Percentiles rank a stretch among this genome's conserved stretches.
Evolutionary conservation across 2,329 filamentous ascomycete species (phyloP).

Genomic region (Aurifilum marmelostoma): DNA sequence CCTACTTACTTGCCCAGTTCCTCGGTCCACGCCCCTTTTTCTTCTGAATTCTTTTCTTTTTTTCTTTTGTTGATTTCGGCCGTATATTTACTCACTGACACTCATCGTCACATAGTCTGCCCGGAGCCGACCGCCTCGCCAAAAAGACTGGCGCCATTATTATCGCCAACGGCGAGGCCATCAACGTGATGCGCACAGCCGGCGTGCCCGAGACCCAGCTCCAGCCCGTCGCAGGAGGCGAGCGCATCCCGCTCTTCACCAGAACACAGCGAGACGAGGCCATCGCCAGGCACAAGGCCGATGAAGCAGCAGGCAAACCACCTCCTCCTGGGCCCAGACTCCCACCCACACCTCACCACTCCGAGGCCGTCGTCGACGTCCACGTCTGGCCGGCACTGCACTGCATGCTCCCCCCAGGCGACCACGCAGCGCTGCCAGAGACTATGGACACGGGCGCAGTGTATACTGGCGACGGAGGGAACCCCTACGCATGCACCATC

Average conservation of each 20-base stretch:
- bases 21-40: too few species aligned
- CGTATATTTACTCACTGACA: background rate
- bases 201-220: conserved; percentile 34
- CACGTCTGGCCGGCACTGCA: conserved; percentile 35
- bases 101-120: conserved; percentile 26
- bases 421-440: conserved; percentile 26
- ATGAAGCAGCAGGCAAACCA: conserved; percentile 3
- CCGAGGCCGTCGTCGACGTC: conserved; percentile 25
- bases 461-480: conserved; percentile 27
- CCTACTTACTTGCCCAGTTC: background rate
- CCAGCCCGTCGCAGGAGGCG: conserved; percentile 32
- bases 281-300: background rate
- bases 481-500: conserved; percentile 29
- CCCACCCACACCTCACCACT: conserved; percentile 14
- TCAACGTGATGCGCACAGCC: conserved; percentile 31
- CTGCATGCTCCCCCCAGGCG: conserved; percentile 32
- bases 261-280: conserved; percentile 17
- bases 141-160: conserved; percentile 34
- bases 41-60: too few species aligned
- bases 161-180: conserved; percentile 34
- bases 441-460: conserved; percentile 29
- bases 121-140: conserved; percentile 35
- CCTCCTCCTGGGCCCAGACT: conserved; percentile 10
- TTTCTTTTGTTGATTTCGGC: background rate
- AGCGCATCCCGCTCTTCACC: conserved; percentile 34